Percentiles rank a stretch among this genome's conserved stretches.
phyloP scores from a whole-genome alignment of 176 grass and related monocot genomes.

The Musa itinerans region DNA sequence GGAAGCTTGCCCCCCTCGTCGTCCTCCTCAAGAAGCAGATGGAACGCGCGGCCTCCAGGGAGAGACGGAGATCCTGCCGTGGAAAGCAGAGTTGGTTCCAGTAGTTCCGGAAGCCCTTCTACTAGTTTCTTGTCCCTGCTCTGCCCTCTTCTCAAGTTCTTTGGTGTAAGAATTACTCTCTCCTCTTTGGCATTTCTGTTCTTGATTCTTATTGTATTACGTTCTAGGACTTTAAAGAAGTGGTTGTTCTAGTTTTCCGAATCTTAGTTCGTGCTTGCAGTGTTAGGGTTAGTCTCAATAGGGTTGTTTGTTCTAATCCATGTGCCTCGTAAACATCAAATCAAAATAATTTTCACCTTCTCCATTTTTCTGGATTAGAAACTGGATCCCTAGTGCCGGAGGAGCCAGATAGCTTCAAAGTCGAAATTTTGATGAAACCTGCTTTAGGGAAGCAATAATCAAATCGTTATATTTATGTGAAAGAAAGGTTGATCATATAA shows the following conservation, averaged over 20 bases:
- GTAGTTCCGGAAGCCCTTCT: background rate
- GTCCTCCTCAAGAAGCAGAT: background rate
- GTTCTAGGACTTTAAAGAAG: too few species aligned
- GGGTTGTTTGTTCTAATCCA: background rate
- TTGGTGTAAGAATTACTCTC: constrained; percentile 41
- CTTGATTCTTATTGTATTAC: background rate
- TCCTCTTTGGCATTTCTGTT: background rate
- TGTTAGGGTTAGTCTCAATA: too few species aligned
- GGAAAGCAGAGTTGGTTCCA: background rate
- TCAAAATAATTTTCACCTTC: too few species aligned
- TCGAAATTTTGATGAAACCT: background rate
- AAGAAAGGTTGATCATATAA: background rate
- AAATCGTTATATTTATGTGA: background rate
- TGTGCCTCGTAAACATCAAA: background rate
- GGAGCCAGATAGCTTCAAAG: background rate
- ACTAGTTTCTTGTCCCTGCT: constrained; percentile 62
- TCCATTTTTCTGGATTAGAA: background rate
- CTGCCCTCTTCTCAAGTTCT: constrained; percentile 77
- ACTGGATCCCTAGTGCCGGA: background rate
- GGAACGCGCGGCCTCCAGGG: background rate
- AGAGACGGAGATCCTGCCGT: background rate
- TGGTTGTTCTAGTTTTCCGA: too few species aligned
- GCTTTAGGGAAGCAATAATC: too few species aligned
- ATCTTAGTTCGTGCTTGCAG: too few species aligned
- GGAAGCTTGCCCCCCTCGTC: background rate